phyloP scores from a whole-genome alignment of 2,329 filamentous ascomycete genomes.

The Endothia cerciana region DNA sequence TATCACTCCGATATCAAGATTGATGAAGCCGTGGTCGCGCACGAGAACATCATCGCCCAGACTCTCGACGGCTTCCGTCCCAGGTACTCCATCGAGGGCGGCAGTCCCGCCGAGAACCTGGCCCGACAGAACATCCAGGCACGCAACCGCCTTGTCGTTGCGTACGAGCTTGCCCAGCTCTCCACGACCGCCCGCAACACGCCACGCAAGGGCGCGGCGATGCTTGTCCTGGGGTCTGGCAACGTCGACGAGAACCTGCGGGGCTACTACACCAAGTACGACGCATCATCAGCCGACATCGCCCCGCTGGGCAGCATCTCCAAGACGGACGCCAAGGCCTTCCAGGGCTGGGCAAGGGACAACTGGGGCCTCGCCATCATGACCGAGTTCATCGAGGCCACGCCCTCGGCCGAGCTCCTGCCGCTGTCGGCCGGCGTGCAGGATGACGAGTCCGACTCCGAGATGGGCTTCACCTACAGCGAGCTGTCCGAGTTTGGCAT shows the following conservation, averaged over 20 bases:
- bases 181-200: conserved; percentile 61
- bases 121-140: conserved; percentile 72
- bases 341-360: conserved; percentile 61
- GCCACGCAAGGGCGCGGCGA: conserved; percentile 54
- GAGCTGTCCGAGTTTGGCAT: conserved; percentile 45
- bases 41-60: conserved; percentile 41
- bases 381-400: conserved; percentile 63
- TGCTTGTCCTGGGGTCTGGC: conserved; percentile 65
- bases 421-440: conserved; percentile 46
- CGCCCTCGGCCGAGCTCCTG: conserved; percentile 57
- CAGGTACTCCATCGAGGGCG: conserved; percentile 60
- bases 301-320: conserved; percentile 58
- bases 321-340: conserved; percentile 68
- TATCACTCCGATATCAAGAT: conserved; percentile 75
- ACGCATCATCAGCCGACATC: conserved; percentile 58
- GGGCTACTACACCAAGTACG: conserved; percentile 69
- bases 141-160: conserved; percentile 64
- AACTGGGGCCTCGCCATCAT: conserved; percentile 66
- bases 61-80: conserved; percentile 37
- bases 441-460: conserved; percentile 43
- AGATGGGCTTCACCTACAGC: conserved; percentile 49
- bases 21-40: conserved; percentile 65
- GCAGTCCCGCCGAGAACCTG: conserved; percentile 60
- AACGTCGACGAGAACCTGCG: conserved; percentile 61
- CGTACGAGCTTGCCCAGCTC: conserved; percentile 66